These are phyloP conservation scores for Mortierella claussenii DNA, from an alignment of 192 early-diverging fungal species.

Conservation along the genomic window DNA sequence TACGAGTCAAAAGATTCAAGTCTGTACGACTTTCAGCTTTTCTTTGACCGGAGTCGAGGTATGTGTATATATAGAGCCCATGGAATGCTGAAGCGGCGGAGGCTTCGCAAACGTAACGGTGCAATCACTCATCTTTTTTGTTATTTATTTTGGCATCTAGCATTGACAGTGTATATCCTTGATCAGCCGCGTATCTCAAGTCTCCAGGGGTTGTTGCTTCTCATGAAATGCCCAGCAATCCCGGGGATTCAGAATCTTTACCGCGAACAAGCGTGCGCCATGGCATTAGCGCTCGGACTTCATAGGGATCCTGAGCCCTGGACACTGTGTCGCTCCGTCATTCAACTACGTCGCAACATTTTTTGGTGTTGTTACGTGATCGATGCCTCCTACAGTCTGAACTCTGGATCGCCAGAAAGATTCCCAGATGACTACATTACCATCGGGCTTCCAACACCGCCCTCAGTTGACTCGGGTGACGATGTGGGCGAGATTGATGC, in stretches of 20 bases:
- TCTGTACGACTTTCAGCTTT: conserved; percentile 24
- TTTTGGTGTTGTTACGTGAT: conserved; percentile 53
- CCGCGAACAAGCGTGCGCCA: conserved; percentile 52
- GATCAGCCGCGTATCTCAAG: conserved; percentile 45
- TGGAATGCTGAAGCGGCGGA: background rate
- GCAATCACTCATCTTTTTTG: background rate
- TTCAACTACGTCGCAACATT: conserved; percentile 48
- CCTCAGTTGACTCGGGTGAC: conserved; percentile 31
- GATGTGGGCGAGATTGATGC: conserved; percentile 43
- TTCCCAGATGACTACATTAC: conserved; percentile 52
- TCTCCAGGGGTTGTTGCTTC: conserved; percentile 33
- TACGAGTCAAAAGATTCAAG: background rate
- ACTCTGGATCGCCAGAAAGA: conserved; percentile 35
- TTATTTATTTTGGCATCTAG: conserved; percentile 5
- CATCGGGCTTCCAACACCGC: conserved; percentile 25
- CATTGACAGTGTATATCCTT: conserved; percentile 36
- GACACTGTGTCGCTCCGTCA: conserved; percentile 44
- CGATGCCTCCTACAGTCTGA: conserved; percentile 46
- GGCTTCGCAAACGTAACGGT: no score
- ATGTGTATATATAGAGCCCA: background rate
- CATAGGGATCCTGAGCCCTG: conserved; percentile 48
- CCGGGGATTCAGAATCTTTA: conserved; percentile 46
- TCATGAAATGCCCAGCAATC: conserved; percentile 48
- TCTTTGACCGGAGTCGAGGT: conserved; percentile 40
- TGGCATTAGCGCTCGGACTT: conserved; percentile 43